phyloP scores from a whole-genome alignment of 495 filamentous ascomycete species.

The Physcia stellaris region DNA sequence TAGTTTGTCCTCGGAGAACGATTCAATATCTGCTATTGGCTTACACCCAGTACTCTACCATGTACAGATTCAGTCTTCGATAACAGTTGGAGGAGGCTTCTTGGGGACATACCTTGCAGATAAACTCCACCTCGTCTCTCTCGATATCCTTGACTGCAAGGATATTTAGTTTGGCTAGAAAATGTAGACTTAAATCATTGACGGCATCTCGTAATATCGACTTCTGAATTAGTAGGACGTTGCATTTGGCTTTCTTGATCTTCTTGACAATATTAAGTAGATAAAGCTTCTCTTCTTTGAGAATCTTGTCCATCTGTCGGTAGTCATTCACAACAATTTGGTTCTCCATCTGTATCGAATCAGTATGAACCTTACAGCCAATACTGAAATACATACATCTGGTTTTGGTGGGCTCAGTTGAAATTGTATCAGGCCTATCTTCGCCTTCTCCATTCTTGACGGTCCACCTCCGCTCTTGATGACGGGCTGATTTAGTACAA shows the following conservation, averaged over 20 bases:
- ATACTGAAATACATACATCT: slow-evolving; percentile 51
- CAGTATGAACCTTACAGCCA: slow-evolving; percentile 1
- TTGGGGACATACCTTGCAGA: slow-evolving; percentile 57
- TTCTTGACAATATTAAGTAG: slow-evolving; percentile 98
- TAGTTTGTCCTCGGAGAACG: slow-evolving; percentile 97
- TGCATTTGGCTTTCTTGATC: slow-evolving; percentile 99
- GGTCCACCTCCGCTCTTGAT: slow-evolving; percentile 91
- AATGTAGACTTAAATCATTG: slow-evolving; percentile 93
- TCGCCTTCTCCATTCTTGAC: slow-evolving; percentile 88
- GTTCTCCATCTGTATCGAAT: slow-evolving; percentile 74
- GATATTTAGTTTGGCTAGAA: slow-evolving; percentile 93
- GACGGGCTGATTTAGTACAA: slow-evolving; percentile 84
- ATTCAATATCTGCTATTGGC: slow-evolving; percentile 96
- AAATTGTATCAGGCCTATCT: slow-evolving; percentile 95
- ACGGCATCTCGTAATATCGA: slow-evolving; percentile 95
- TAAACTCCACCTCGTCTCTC: slow-evolving; percentile 95
- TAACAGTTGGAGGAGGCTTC: neutral
- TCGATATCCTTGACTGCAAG: slow-evolving; percentile 94
- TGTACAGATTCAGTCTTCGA: neutral
- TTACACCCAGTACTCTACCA: slow-evolving; percentile 80
- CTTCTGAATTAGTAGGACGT: slow-evolving; percentile 96
- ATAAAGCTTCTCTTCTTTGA: slow-evolving; percentile 97
- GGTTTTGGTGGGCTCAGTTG: slow-evolving; percentile 96
- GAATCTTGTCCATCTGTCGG: slow-evolving; percentile 98
- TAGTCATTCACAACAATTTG: slow-evolving; percentile 98